These are phyloP conservation scores for Trichoderma sp. DNA, from an alignment of 2,329 filamentous ascomycete genomes.

Conservation along the genomic window DNA sequence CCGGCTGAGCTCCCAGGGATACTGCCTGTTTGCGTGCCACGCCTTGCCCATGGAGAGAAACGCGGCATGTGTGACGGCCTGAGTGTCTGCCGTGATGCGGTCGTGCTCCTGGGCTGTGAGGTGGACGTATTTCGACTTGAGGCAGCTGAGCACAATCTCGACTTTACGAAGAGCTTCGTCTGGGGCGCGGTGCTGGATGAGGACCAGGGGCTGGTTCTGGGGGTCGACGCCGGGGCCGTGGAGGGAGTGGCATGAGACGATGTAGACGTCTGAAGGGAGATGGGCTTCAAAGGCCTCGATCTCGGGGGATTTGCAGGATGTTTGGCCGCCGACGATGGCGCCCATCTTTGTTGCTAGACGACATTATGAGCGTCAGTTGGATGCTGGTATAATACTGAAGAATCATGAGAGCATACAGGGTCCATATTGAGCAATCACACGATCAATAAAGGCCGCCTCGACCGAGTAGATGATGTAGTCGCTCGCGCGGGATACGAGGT, in stretches of 20 bases:
- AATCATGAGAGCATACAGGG: conserved; percentile 64
- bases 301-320: conserved; percentile 96
- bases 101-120: conserved; percentile 87
- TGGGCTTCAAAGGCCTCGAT: conserved; percentile 89
- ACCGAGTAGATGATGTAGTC: conserved; percentile 99
- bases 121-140: conserved; percentile 81
- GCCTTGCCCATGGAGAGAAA: conserved; percentile 98
- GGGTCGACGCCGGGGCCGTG: conserved; percentile 90
- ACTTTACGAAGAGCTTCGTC: conserved; percentile 74
- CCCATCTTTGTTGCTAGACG: conserved; percentile 81
- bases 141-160: conserved; percentile 75
- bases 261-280: conserved; percentile 83
- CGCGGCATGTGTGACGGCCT: conserved; percentile 95
- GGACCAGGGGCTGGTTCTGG: conserved; percentile 82
- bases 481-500: conserved; percentile 91
- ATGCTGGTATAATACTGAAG: neutral
- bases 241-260: conserved; percentile 93
- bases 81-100: conserved; percentile 95
- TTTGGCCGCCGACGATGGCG: conserved; percentile 95
- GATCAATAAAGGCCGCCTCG: conserved; percentile 86
- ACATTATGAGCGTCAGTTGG: neutral
- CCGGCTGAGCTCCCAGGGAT: conserved; percentile 94
- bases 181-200: conserved; percentile 90
- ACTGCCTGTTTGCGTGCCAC: conserved; percentile 92
- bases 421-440: conserved; percentile 82